These are phyloP conservation scores for Neofusicoccum sp. DNA, from an alignment of 2,329 filamentous ascomycete genomes.

Conservation along the genomic window DNA sequence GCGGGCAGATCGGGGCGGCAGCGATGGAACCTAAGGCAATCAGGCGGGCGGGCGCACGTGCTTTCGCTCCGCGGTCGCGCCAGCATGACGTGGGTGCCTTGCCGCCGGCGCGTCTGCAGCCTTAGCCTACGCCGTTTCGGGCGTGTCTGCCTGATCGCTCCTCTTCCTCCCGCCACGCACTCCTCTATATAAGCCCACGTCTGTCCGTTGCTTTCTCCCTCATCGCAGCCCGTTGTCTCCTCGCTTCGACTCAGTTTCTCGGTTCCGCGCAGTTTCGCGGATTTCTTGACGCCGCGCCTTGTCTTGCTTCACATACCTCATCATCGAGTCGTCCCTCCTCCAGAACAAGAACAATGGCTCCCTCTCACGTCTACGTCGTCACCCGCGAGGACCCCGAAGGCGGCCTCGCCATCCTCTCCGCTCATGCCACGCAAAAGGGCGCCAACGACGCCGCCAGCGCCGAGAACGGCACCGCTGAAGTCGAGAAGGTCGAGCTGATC, in stretches of 20 bases:
- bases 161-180: not conserved
- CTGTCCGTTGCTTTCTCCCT: not conserved
- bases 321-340: not conserved
- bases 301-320: not conserved
- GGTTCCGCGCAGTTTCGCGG: not conserved
- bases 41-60: not conserved
- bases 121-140: slow-evolving; percentile 1
- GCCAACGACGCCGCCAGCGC: not conserved
- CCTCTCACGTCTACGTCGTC: slow-evolving; percentile 5
- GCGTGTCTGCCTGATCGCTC: not conserved
- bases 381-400: not conserved
- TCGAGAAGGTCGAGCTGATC: not conserved
- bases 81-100: not conserved
- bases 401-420: not conserved
- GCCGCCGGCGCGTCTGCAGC: not conserved
- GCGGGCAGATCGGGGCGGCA: too few species aligned
- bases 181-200: not conserved
- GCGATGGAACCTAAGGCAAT: too few species aligned
- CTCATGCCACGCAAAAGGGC: not conserved
- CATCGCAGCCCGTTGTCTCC: not conserved
- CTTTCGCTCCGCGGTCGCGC: not conserved
- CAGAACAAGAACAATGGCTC: not conserved
- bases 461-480: not conserved
- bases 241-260: not conserved
- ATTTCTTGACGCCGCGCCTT: not conserved